These are phyloP conservation scores for Lactifluus echinatus DNA, from an alignment of 768 basidiomycete species.

Conservation along the genomic window DNA sequence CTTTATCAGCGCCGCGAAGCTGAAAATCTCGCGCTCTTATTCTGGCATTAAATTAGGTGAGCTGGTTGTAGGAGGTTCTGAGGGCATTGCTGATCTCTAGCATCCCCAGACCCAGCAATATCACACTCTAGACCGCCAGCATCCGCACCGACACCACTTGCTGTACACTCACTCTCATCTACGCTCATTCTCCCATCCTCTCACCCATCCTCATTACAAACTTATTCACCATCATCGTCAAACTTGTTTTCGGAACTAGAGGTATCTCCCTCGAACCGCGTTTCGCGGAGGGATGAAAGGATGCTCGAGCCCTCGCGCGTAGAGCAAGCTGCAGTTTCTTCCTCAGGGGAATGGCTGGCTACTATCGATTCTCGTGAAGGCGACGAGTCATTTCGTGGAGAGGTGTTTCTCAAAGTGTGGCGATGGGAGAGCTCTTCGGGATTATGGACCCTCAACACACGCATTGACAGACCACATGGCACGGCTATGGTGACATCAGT, in stretches of 20 bases:
- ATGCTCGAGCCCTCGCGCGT: constrained; percentile 68
- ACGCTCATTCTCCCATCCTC: constrained; percentile 86
- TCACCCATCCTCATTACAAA: constrained; percentile 91
- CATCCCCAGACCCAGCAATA: constrained; percentile 29
- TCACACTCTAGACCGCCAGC: constrained; percentile 30
- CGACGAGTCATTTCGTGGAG: constrained; percentile 54
- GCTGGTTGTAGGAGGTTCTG: constrained; percentile 22
- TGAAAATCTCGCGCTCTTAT: constrained; percentile 65
- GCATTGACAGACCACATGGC: constrained; percentile 85
- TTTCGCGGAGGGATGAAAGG: constrained; percentile 75
- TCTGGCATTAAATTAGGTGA: constrained; percentile 72
- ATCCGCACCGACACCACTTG: constrained; percentile 53
- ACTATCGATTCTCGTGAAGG: constrained; percentile 73
- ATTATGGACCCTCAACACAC: constrained; percentile 74
- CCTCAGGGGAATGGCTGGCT: constrained; percentile 82
- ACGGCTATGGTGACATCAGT: constrained; percentile 49
- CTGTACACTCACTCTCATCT: constrained; percentile 62
- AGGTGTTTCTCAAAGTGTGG: constrained; percentile 88
- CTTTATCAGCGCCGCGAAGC: constrained; percentile 62
- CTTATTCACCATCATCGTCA: constrained; percentile 67
- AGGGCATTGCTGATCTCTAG: not conserved
- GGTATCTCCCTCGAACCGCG: constrained; percentile 86
- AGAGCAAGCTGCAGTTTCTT: constrained; percentile 56
- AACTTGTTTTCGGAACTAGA: constrained; percentile 80
- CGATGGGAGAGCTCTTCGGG: constrained; percentile 59